Evolutionary conservation across 768 basidiomycete genomes (phyloP).

Genomic region (Exsudoporus frostii): DNA sequence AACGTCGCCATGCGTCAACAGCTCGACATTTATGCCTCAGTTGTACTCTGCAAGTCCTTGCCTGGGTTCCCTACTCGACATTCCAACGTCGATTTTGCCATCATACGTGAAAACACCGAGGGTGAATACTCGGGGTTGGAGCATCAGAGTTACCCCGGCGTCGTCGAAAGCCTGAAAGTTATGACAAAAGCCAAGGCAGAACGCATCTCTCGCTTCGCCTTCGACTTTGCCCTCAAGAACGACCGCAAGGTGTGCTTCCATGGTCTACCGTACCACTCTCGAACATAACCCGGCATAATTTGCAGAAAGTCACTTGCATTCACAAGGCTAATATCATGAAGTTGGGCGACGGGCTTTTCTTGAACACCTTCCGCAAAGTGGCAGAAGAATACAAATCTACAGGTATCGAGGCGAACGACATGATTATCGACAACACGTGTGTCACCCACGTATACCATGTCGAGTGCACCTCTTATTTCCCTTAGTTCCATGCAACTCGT

Average conservation of each 20-base stretch:
- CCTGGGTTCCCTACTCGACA: slow-evolving; percentile 96
- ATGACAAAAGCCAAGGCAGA: slow-evolving; percentile 94
- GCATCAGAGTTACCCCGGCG: slow-evolving; percentile 97
- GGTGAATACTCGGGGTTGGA: slow-evolving; percentile 99
- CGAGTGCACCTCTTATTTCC: not conserved
- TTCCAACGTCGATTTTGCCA: slow-evolving; percentile 95
- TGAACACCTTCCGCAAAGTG: slow-evolving; percentile 94
- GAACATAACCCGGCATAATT: not conserved
- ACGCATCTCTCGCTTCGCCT: slow-evolving; percentile 94
- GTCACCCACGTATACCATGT: slow-evolving; percentile 17
- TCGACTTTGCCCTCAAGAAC: slow-evolving; percentile 99
- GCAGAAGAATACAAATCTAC: slow-evolving; percentile 94
- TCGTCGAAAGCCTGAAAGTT: slow-evolving; percentile 97
- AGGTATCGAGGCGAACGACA: slow-evolving; percentile 92
- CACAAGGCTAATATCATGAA: slow-evolving; percentile 99
- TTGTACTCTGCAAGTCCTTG: slow-evolving; percentile 97
- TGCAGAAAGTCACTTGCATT: slow-evolving; percentile 96
- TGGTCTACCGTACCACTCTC: not conserved
- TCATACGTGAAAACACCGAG: slow-evolving; percentile 99
- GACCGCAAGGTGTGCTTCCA: slow-evolving; percentile 74
- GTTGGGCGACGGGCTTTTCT: slow-evolving; percentile 97
- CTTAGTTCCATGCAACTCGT: slow-evolving; percentile 98
- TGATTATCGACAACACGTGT: slow-evolving; percentile 99
- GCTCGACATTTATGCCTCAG: slow-evolving; percentile 98
- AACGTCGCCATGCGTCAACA: slow-evolving; percentile 99